Base-by-base conservation (phyloP, 495 filamentous ascomycete genomes). In the Hypoxylon cercidicola region DNA sequence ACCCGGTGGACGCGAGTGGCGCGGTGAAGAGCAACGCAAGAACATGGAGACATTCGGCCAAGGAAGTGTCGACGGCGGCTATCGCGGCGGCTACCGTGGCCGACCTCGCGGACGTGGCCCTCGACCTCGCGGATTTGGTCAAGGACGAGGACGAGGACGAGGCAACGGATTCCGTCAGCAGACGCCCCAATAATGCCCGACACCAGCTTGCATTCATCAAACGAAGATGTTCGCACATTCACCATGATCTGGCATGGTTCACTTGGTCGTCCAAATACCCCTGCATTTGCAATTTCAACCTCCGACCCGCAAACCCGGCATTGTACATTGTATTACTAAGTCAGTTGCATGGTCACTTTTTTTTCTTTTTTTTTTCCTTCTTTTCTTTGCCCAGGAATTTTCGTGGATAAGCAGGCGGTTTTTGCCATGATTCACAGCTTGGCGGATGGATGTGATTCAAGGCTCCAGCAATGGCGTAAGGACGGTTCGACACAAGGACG, bases 31-130 rank as follows among this genome's bases (percentile, higher is more conserved):
- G 74, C 89, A 93, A 65, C 93, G 90, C 77, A 91, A 92, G 75
- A 99, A 99, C 73, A 87, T 99, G 59, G 95, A 99, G 78, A 99
- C 95, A 0, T 99, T 99, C 68, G 95, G 95, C n/a, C 92, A 97
- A 75, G 93, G 94, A 41, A 97, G 92, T 66, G 94, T 99, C 15
- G 95, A 99, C 70, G 85, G 83, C 59, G 87, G 90, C 5, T 93
- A 90, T 69, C 87, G 91, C 12, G 89, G 90, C 54, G 90, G 87
- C 54, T 91, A 86, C 71, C 75, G 82, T 45, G 87, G 89, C 15
- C 84, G 90, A 40, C 88, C 89, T 18, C 82, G 89, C 48, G 88
- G 89, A 21, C 85, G 88, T 72, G 88, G 89, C 16, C 81, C 82
- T 55, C 30, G 88, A 39, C 83, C 85, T 47, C 83, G 86, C 47